Percentiles rank a stretch among this genome's conserved stretches.
Evolutionary conservation across 768 basidiomycete genomes (phyloP).

Genomic region (Hortiboletus flavorubellus): DNA sequence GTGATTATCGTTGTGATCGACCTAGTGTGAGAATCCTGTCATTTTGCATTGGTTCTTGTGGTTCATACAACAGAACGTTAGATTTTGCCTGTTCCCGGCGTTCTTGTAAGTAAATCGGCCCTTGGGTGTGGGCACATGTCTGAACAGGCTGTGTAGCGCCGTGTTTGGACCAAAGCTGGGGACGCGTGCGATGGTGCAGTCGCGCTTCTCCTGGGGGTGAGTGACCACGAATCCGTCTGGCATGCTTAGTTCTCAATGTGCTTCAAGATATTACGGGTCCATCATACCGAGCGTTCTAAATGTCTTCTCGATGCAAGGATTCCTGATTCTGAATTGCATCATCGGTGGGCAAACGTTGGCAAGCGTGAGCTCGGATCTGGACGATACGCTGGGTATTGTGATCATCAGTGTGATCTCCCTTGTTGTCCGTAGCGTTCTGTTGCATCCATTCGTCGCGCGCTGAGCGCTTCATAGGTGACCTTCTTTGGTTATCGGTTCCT

Average conservation of each 20-base stretch:
- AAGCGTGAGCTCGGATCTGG: slow-evolving; percentile 38
- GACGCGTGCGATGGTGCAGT: slow-evolving; percentile 55
- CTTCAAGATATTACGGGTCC: slow-evolving; percentile 37
- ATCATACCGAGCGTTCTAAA: slow-evolving; percentile 45
- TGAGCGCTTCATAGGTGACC: slow-evolving; percentile 40
- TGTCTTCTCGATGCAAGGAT: slow-evolving; percentile 51
- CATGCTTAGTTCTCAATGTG: background rate
- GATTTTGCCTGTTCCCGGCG: slow-evolving; percentile 35
- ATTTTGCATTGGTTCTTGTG: background rate
- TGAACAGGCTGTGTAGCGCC: slow-evolving; percentile 31
- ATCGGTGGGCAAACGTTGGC: slow-evolving; percentile 60
- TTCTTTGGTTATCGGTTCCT: slow-evolving; percentile 66
- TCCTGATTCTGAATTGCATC: slow-evolving; percentile 56
- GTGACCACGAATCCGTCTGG: slow-evolving; percentile 12
- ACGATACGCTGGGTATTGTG: slow-evolving; percentile 32
- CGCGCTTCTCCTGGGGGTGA: slow-evolving; percentile 52
- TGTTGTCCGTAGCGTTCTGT: slow-evolving; percentile 18
- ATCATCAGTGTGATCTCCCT: slow-evolving; percentile 33
- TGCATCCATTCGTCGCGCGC: background rate
- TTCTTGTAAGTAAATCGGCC: slow-evolving; percentile 32
- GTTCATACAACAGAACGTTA: slow-evolving; percentile 14
- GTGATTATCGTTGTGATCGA: slow-evolving; percentile 43
- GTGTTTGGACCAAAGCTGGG: slow-evolving; percentile 55
- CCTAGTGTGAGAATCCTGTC: slow-evolving; percentile 34
- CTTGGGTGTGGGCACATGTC: background rate